Conservation (phyloP, 192 early-diverging fungal genomes). For the Coemansia sp. region DNA sequence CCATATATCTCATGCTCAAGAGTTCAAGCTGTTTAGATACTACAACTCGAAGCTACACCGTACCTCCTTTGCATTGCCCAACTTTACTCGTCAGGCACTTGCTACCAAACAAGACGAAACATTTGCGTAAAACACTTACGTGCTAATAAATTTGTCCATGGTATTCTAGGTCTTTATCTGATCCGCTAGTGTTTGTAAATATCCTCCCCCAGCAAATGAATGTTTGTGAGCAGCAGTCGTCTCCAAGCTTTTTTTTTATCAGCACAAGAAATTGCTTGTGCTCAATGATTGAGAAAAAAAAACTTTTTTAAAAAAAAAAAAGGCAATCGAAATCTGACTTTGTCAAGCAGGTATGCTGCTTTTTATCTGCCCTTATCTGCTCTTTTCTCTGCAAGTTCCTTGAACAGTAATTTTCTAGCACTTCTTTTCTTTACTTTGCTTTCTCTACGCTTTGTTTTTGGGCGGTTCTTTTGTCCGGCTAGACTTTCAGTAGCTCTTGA, state of each 20-base stretch:
- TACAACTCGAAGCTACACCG: slow-evolving; percentile 93
- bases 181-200: too few relatives aligned
- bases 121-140: too few relatives aligned
- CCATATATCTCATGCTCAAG: slow-evolving; percentile 71
- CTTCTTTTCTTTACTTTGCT: slow-evolving; percentile 3
- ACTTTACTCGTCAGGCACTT: slow-evolving; percentile 71
- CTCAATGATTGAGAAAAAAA: too few relatives aligned
- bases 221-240: too few relatives aligned
- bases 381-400: slow-evolving; percentile 2
- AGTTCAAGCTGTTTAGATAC: slow-evolving; percentile 81
- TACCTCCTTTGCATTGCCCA: slow-evolving; percentile 88
- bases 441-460: slow-evolving; percentile 2
- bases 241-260: too few relatives aligned
- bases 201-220: too few relatives aligned
- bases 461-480: slow-evolving; percentile 8
- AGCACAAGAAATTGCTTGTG: too few relatives aligned
- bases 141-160: too few relatives aligned
- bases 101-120: too few relatives aligned
- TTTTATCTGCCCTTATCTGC: slow-evolving; percentile 9
- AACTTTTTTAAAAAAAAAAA: too few relatives aligned
- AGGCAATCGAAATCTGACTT: too few relatives aligned
- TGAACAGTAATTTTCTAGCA: neutral
- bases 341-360: neutral
- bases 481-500: neutral
- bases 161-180: too few relatives aligned